Conservation (phyloP, 805 yeast genomes). For the Yueomyces sp. region DNA sequence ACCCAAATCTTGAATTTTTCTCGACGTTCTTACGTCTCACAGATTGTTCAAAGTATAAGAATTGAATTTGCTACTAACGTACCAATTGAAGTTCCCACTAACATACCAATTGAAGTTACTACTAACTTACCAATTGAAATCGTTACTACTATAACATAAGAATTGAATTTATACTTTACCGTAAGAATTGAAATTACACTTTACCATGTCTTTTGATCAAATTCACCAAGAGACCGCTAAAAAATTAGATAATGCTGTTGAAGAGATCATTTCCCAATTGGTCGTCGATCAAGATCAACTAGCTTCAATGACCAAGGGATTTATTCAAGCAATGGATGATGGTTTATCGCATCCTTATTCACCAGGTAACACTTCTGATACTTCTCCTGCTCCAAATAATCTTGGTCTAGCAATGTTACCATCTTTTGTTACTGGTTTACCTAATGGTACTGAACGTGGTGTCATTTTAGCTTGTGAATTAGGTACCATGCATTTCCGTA, state of each 20-base stretch:
- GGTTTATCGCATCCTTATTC: constrained; percentile 31
- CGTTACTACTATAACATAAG: no score
- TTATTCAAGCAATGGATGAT: constrained; percentile 44
- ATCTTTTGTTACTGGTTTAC: constrained; percentile 70
- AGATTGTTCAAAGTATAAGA: no score
- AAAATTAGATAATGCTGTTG: constrained; percentile 15
- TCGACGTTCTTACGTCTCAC: no score
- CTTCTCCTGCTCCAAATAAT: constrained; percentile 1
- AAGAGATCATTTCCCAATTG: constrained; percentile 17
- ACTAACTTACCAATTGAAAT: no score
- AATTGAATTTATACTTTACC: no score
- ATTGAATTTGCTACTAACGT: no score
- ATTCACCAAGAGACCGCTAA: constrained; percentile 14
- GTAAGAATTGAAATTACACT: background rate
- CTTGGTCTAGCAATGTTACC: constrained; percentile 81
- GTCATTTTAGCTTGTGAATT: constrained; percentile 79
- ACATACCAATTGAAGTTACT: no score
- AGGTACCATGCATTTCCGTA: constrained; percentile 94
- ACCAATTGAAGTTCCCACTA: no score
- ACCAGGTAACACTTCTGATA: constrained; percentile 18
- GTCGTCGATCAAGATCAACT: constrained; percentile 14
- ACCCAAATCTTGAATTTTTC: background rate
- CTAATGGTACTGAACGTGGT: constrained; percentile 81
- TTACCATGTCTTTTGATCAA: constrained; percentile 19
- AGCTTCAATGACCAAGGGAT: constrained; percentile 30